A percentile compares a stretch with the other conserved stretches of the same genome.
Evolutionary conservation across 2,329 filamentous ascomycete species (phyloP).

Genomic region (Xylariales sp.): DNA sequence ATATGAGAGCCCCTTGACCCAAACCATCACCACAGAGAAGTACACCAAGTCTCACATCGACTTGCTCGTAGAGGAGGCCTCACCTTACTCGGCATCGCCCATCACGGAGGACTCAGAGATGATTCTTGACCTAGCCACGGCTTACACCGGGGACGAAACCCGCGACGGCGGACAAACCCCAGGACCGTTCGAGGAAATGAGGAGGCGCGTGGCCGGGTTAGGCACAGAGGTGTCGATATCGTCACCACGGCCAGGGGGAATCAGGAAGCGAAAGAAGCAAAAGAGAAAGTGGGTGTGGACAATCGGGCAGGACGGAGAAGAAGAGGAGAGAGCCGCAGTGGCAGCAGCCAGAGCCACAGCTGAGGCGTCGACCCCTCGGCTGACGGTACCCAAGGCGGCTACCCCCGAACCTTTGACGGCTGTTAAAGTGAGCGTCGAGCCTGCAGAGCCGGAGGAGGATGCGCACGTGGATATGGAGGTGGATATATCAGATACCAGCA

Average conservation of each 20-base stretch:
- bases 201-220: conserved; percentile 49
- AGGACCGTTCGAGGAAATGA: conserved; percentile 60
- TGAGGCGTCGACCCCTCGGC: conserved; percentile 15
- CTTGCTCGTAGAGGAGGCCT: conserved; percentile 53
- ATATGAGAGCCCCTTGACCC: conserved; percentile 58
- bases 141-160: conserved; percentile 50
- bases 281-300: conserved; percentile 64
- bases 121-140: conserved; percentile 43
- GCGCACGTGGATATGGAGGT: conserved; percentile 39
- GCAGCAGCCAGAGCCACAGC: conserved; percentile 31
- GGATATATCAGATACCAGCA: conserved; percentile 44
- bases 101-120: conserved; percentile 32
- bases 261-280: conserved; percentile 52
- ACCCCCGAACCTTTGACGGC: conserved; percentile 16
- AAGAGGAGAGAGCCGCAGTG: conserved; percentile 37
- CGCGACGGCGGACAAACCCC: conserved; percentile 59
- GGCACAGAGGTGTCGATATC: conserved; percentile 35
- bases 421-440: conserved; percentile 31
- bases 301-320: conserved; percentile 47
- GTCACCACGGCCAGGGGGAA: conserved; percentile 34
- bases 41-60: conserved; percentile 63
- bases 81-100: conserved; percentile 38
- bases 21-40: conserved; percentile 59
- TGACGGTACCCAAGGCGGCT: conserved; percentile 8
- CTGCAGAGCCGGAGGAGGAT: conserved; percentile 23